Percentiles rank a stretch among this genome's conserved stretches.
phyloP scores from a whole-genome alignment of 306 rosid species.

The Castanea crenata region DNA sequence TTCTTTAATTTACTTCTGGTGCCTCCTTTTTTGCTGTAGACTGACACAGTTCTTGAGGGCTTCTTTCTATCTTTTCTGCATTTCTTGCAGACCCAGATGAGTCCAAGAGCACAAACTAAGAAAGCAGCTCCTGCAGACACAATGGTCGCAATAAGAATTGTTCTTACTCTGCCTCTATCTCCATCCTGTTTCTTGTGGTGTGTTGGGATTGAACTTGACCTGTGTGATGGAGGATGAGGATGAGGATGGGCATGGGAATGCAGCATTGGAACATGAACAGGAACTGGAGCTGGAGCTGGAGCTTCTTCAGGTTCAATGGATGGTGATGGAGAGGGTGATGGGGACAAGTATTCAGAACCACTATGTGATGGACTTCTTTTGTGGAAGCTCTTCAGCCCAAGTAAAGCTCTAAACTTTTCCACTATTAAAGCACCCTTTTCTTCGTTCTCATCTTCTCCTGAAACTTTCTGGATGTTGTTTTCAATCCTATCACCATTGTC shows the following conservation, averaged over 20 bases:
- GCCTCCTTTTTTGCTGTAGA: constrained; percentile 37
- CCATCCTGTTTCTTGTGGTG: constrained; percentile 26
- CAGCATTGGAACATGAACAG: constrained; percentile 32
- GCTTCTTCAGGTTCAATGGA: constrained; percentile 37
- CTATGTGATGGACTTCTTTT: constrained; percentile 30
- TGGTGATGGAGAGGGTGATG: constrained; percentile 70
- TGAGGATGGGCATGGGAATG: constrained; percentile 43
- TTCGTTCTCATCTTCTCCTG: constrained; percentile 68
- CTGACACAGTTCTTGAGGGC: constrained; percentile 47
- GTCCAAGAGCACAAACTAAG: constrained; percentile 45
- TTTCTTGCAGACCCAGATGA: constrained; percentile 58
- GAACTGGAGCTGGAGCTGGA: constrained; percentile 27
- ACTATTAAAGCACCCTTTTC: constrained; percentile 45
- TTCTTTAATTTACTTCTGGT: constrained; percentile 31
- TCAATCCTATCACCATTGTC: constrained; percentile 22
- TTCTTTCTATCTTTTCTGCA: constrained; percentile 48
- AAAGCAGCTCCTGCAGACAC: constrained; percentile 53
- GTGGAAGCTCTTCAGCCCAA: constrained; percentile 61
- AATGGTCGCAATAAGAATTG: constrained; percentile 52
- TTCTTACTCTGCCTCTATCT: constrained; percentile 37
- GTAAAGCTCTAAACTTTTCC: constrained; percentile 73
- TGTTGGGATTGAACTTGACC: constrained; percentile 27
- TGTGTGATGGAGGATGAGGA: constrained; percentile 43
- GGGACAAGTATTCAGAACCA: constrained; percentile 37
- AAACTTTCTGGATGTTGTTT: constrained; percentile 41